Conservation (phyloP, 2,329 filamentous ascomycete genomes). For the Fusarium lateritium region DNA sequence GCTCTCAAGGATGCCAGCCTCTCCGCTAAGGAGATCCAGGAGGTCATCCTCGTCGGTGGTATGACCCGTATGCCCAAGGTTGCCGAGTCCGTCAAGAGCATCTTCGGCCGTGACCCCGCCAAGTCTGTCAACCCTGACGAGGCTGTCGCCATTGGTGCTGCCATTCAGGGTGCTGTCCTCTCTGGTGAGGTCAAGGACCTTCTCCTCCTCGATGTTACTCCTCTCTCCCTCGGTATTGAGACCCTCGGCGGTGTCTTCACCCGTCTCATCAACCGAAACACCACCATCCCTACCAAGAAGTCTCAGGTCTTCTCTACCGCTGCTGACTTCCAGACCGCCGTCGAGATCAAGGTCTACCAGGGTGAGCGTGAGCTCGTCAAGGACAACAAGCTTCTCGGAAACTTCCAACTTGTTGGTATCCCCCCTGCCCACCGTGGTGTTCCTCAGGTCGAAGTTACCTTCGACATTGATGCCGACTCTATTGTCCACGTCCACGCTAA, state of each 20-base stretch:
- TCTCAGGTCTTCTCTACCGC: constrained; percentile 98
- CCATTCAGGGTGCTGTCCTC: constrained; percentile 96
- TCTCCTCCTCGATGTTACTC: constrained; percentile 94
- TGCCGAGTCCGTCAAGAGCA: constrained; percentile 92
- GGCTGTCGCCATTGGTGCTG: constrained; percentile 97
- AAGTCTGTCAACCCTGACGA: constrained; percentile 99
- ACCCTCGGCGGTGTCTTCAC: constrained; percentile 98
- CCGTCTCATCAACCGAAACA: constrained; percentile 98
- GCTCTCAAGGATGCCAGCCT: constrained; percentile 96
- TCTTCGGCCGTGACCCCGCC: constrained; percentile 95
- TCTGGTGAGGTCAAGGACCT: constrained; percentile 97
- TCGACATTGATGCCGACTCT: constrained; percentile 98
- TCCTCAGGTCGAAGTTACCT: constrained; percentile 97
- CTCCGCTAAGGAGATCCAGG: constrained; percentile 93
- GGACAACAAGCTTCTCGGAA: constrained; percentile 98
- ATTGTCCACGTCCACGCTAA: constrained; percentile 98
- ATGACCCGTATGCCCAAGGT: constrained; percentile 99
- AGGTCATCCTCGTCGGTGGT: constrained; percentile 97
- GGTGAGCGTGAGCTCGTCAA: constrained; percentile 99
- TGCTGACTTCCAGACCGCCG: constrained; percentile 97
- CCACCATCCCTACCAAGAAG: constrained; percentile 99
- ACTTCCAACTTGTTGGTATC: constrained; percentile 99
- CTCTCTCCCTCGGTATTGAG: constrained; percentile 97
- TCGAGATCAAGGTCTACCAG: constrained; percentile 99
- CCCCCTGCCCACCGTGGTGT: constrained; percentile 96